These are phyloP conservation scores for Microbotryomycetes sp. DNA, from an alignment of 1,284 basidiomycete species.

Conservation along the genomic window DNA sequence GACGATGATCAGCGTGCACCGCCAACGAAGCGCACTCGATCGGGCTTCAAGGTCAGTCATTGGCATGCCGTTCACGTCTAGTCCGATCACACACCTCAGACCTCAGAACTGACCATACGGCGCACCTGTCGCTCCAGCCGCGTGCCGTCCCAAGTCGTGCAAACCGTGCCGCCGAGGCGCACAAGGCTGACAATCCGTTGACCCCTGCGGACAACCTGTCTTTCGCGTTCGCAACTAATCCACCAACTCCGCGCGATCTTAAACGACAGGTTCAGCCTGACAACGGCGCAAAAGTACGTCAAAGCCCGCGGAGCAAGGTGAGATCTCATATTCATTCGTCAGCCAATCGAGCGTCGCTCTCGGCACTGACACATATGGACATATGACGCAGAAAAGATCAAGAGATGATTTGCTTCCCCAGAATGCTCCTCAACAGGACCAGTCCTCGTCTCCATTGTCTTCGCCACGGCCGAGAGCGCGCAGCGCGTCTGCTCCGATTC, in stretches of 20 bases:
- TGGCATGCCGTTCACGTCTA: too few species aligned
- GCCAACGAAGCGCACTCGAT: neutral
- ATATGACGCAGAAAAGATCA: neutral
- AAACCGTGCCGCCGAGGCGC: slow-evolving; percentile 12
- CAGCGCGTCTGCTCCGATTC: neutral
- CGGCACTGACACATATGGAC: too few species aligned
- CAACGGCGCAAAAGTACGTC: too few species aligned
- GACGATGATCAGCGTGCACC: neutral
- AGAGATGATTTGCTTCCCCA: neutral
- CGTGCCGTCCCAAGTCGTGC: slow-evolving; percentile 15
- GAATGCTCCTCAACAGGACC: too few species aligned
- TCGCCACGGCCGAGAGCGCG: neutral
- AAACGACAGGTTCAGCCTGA: too few species aligned
- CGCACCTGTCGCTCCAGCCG: slow-evolving; percentile 1
- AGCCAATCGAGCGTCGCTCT: too few species aligned
- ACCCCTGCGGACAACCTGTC: slow-evolving; percentile 11
- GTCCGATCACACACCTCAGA: too few species aligned
- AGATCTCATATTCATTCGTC: too few species aligned
- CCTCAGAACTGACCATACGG: too few species aligned
- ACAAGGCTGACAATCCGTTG: slow-evolving; percentile 5
- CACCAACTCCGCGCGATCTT: slow-evolving; percentile 18
- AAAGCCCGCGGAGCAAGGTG: too few species aligned
- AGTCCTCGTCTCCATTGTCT: neutral
- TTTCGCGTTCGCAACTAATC: slow-evolving; percentile 24
- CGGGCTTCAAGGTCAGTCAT: neutral